Evolutionary conservation across 768 basidiomycete species (phyloP), one percentile per base, ranked within the genome.

Genomic region (Suillus clintonianus): DNA sequence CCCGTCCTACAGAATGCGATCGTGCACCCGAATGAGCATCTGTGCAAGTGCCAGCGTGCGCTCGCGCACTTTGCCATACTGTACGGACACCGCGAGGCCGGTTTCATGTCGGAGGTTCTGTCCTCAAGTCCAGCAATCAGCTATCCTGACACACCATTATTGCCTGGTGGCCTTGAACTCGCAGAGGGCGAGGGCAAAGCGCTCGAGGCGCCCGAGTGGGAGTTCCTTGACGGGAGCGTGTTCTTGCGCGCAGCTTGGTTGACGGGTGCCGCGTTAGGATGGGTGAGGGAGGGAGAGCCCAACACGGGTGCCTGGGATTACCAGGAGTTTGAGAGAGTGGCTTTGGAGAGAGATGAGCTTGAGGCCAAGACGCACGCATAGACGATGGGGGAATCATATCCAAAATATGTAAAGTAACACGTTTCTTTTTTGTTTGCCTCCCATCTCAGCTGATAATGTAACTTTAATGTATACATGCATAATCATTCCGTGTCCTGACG

Each of bases 161-260:
- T 27, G 2, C 24, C 39, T 30, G 56, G 56, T 42, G 63, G 62
- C 7, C 57, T 68, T 9, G 65, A 64, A 5, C 59, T 66, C 1
- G 62, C 60, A 15, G 32, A 58, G n/a, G 59, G 24, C 17, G 56
- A 61, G 41, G 55, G 43, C 32, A 70, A 68, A 36, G 67, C 74
- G 32, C 69, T 69, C 1, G 80, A 80, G 14, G 77, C 85, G 57
- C 73, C 88, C 48, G 76, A 79, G 15, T 88, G 83, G n/a, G 75
- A 66, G 2, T 70, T 71, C 39, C 67, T 85, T 13, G 89, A 91
- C 70, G 89, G 89, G 10, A 84, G 83, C 19, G 67, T 92, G 55
- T 92, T 92, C 70, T 67, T 88, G 42, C 78, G 88, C 51, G 77
- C 78, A 0, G 89, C 87, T 5, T 81, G 82, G 62, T 66, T 88